Percentiles rank a stretch among this genome's conserved stretches.
Conservation (phyloP, 257 asterid genomes). For the Plantago major region DNA sequence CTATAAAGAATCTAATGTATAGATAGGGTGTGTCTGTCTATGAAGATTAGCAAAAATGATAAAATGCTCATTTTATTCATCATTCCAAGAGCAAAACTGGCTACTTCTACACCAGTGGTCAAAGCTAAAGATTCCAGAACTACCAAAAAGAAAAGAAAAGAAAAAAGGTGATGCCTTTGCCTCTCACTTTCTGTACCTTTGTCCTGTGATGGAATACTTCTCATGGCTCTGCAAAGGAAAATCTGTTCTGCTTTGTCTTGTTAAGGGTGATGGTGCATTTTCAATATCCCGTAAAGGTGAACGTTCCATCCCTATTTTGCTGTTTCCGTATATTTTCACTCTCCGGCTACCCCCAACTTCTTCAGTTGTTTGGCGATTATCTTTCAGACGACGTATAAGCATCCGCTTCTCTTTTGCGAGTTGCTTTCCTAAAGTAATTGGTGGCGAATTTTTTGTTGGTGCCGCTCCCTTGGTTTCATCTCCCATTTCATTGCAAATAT, state of each 20-base stretch:
- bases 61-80: conserved; percentile 2
- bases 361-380: not conserved
- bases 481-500: conserved; percentile 1
- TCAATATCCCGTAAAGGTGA: conserved; percentile 40
- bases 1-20: too few relatives aligned
- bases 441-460: conserved; percentile 24
- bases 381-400: conserved; percentile 8
- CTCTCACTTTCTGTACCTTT: conserved; percentile 7
- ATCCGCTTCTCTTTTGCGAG: conserved; percentile 53
- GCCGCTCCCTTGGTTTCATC: conserved; percentile 16
- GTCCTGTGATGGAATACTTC: not conserved
- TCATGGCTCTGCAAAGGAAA: conserved; percentile 32
- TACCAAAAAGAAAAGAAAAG: not conserved
- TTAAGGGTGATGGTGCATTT: conserved; percentile 36
- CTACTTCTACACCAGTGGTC: not conserved
- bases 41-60: not conserved
- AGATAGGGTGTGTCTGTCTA: too few relatives aligned
- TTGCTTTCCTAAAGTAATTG: conserved; percentile 60
- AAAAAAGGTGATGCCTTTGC: not conserved
- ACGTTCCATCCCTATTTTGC: conserved; percentile 24
- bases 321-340: conserved; percentile 13
- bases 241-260: conserved; percentile 25
- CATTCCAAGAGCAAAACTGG: not conserved
- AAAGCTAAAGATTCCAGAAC: not conserved
- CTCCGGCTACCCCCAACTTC: conserved; percentile 5